Percentiles rank a stretch among this genome's conserved stretches.
Conservation (phyloP, 345 rosid species). For the Bruguiera parviflora region DNA sequence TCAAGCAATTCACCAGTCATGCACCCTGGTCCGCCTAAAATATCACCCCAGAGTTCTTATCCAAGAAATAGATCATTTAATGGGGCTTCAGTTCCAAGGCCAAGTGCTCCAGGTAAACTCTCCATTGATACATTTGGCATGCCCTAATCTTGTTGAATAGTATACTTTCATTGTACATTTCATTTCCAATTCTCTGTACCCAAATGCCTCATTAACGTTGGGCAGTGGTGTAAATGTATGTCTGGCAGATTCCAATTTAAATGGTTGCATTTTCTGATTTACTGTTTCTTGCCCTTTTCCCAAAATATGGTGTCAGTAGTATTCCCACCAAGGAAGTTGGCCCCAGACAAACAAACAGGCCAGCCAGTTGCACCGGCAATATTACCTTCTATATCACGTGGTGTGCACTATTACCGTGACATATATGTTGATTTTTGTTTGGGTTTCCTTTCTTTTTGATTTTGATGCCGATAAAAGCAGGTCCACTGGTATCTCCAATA, state of each 20-base stretch:
- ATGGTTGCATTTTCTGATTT: constrained; percentile 4
- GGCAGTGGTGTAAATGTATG: constrained; percentile 2
- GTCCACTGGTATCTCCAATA: constrained; percentile 11
- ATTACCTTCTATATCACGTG: constrained; percentile 21
- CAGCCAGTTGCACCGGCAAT: constrained; percentile 23
- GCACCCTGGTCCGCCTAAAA: constrained; percentile 22
- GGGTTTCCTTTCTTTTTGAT: not conserved
- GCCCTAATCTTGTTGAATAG: no score
- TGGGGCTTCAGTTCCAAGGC: constrained; percentile 20
- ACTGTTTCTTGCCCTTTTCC: constrained; percentile 4
- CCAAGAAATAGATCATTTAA: constrained; percentile 12
- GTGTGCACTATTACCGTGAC: constrained; percentile 13
- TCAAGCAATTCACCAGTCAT: constrained; percentile 9
- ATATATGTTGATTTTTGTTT: not conserved
- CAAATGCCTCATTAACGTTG: constrained; percentile 11
- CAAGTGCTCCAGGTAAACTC: constrained; percentile 18
- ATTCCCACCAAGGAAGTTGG: constrained; percentile 38
- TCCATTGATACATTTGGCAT: not conserved
- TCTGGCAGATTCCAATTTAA: constrained; percentile 12
- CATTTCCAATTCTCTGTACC: not conserved
- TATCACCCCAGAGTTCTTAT: constrained; percentile 22
- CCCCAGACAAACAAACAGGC: constrained; percentile 33
- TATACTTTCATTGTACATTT: not conserved
- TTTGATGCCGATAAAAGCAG: constrained; percentile 18
- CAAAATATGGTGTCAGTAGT: constrained; percentile 29